Evolutionary conservation across 2,329 filamentous ascomycete species (phyloP).

Genomic region (Fonsecaea pugnacius): DNA sequence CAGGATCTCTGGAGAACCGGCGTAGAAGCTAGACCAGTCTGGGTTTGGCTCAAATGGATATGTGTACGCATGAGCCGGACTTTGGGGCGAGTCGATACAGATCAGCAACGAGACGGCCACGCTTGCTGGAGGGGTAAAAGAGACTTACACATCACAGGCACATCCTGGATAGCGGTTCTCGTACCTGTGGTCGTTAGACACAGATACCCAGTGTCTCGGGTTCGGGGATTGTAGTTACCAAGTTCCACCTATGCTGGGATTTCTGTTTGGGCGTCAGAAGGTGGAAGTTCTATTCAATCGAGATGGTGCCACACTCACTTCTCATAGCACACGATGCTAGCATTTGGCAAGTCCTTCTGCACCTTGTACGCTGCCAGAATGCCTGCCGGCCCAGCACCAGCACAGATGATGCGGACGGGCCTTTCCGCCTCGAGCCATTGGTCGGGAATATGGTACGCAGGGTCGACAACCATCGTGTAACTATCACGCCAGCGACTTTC

Average conservation of each 20-base stretch:
- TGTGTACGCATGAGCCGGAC: constrained; percentile 28
- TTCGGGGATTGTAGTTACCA: background rate
- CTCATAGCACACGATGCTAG: constrained; percentile 28
- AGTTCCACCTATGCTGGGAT: constrained; percentile 19
- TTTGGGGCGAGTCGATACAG: too few relatives aligned
- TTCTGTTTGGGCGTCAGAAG: constrained; percentile 3
- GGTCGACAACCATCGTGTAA: too few relatives aligned
- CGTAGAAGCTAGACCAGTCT: constrained; percentile 36
- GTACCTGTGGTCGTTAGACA: background rate
- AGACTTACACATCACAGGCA: constrained; percentile 43
- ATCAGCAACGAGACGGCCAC: too few relatives aligned
- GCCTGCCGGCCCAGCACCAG: constrained; percentile 29
- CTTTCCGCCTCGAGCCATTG: too few relatives aligned
- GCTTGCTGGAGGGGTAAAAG: too few relatives aligned
- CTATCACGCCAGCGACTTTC: too few relatives aligned
- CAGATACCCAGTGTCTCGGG: too few relatives aligned
- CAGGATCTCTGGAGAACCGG: constrained; percentile 37
- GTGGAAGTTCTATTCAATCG: background rate
- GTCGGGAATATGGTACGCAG: too few relatives aligned
- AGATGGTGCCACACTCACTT: constrained; percentile 8
- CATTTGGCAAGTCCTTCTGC: constrained; percentile 44
- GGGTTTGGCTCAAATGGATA: constrained; percentile 35
- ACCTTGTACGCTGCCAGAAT: constrained; percentile 26
- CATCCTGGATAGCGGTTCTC: constrained; percentile 25
- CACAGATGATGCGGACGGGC: constrained; percentile 28